Evolutionary conservation across 805 yeast genomes (phyloP), one percentile per base, ranked within the genome.

Genomic region (Ogataea chonburiensis): DNA sequence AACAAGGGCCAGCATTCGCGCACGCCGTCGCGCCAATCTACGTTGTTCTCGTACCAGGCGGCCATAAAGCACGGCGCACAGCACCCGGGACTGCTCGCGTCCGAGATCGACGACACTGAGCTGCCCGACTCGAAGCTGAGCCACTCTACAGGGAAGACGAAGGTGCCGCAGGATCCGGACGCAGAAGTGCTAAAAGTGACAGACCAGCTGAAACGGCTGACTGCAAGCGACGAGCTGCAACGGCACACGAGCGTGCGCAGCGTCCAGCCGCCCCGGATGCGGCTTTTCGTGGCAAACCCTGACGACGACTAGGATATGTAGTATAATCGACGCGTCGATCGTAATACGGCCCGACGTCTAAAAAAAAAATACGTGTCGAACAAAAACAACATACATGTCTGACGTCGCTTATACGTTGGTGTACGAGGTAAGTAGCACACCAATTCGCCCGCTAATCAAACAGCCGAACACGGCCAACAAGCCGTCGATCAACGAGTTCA

Each of bases 61-160:
- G 81, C 77, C 38, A 63, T 77, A 53, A 79, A 76, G 50, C 83
- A 79, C 53, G 82, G 83, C 5, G 71, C 77, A 36, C 84, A 83
- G 17, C 69, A 86, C 29, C 68, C 82, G 45, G 68, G 93, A 31
- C 67, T 83, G 60, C 64, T 84, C 42, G 91, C 89, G 2, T 74
- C 82, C 16, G 93, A 83, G 55, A 79, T 83, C 23, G 89, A 81
- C 44, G 86, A 81, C 37, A 75, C 68, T 21, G 86, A 77, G 39
- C 40, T 58, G 18, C 64, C 64, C 1, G 62, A 60, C 40, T 60
- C 64, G 10, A 59, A 53, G 12, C 38, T 50, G 38, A 48, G 60
- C 11, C 63, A 59, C 33, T 38, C 49, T 1, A 41, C 40, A 7
- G 54, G 52, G 3, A 50, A 47, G 27, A 56, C 61, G 4, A 58